Percentiles rank a stretch among this genome's conserved stretches.
phyloP scores from a whole-genome alignment of 2,329 filamentous ascomycete species.

The Scedosporium dehoogii region DNA sequence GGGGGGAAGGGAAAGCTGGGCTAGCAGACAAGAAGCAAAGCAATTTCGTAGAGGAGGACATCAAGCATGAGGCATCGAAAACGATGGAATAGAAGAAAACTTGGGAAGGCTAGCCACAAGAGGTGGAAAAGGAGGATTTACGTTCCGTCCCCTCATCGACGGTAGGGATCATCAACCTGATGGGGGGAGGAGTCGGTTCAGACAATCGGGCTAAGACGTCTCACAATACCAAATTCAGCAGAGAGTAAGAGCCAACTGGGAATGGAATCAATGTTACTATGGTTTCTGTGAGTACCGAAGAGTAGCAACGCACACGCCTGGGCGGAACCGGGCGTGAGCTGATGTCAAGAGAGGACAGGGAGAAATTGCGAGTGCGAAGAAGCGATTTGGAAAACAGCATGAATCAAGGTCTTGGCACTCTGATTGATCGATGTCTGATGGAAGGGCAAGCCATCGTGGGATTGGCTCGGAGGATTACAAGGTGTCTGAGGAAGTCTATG shows the following conservation, averaged over 20 bases:
- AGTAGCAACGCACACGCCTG: background rate
- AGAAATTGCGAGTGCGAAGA: background rate
- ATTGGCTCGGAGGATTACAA: conserved; percentile 1
- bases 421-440: conserved; percentile 4
- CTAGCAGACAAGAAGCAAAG: background rate
- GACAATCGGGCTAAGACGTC: conserved; percentile 1
- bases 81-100: background rate
- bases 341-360: background rate
- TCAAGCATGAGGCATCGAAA: background rate
- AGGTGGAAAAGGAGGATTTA: conserved; percentile 3
- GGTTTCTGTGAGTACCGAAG: background rate
- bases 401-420: background rate
- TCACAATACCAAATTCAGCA: background rate
- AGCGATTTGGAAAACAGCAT: background rate
- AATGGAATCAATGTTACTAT: background rate
- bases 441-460: background rate
- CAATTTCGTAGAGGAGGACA: background rate
- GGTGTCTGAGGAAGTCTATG: conserved; percentile 1
- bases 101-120: background rate
- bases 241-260: background rate
- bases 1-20: background rate
- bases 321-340: background rate
- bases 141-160: conserved; percentile 7
- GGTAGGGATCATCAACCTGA: background rate
- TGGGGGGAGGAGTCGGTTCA: background rate